Conservation (phyloP, 164 flowering plant species). For the Nymphaea colorata region DNA sequence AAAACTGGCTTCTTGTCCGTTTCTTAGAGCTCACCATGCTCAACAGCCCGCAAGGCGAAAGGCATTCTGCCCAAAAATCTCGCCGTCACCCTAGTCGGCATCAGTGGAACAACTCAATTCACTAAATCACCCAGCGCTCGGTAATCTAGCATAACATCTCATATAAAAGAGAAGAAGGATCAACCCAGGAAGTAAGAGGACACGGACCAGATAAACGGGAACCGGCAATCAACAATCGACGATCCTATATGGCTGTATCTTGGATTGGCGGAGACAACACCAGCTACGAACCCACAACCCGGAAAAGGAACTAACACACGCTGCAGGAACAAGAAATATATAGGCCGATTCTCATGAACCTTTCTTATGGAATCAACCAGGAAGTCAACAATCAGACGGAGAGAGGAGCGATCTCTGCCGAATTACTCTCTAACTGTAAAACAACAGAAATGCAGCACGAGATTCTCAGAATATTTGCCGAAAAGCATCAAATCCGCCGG, state of each 20-base stretch:
- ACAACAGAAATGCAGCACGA: too few species aligned
- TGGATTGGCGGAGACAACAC: background rate
- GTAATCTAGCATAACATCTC: background rate
- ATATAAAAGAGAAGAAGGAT: background rate
- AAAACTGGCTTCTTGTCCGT: slow-evolving; percentile 13
- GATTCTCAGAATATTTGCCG: too few species aligned
- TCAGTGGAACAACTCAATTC: background rate
- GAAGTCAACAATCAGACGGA: background rate
- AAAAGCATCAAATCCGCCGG: too few species aligned
- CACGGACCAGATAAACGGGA: too few species aligned
- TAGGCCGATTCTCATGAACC: background rate
- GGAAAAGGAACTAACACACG: background rate
- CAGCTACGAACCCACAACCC: background rate
- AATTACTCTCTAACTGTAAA: too few species aligned
- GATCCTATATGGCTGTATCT: background rate
- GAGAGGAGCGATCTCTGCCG: too few species aligned
- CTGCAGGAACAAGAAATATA: background rate
- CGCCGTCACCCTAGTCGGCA: background rate
- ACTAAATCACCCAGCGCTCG: background rate
- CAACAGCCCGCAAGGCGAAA: slow-evolving; percentile 10
- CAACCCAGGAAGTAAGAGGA: background rate
- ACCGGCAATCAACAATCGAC: background rate
- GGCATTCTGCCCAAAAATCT: background rate
- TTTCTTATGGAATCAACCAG: background rate
- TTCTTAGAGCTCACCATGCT: slow-evolving; percentile 19